These are phyloP conservation scores for Leucocoprinus leucothites DNA, from an alignment of 768 basidiomycete genomes.

Conservation along the genomic window DNA sequence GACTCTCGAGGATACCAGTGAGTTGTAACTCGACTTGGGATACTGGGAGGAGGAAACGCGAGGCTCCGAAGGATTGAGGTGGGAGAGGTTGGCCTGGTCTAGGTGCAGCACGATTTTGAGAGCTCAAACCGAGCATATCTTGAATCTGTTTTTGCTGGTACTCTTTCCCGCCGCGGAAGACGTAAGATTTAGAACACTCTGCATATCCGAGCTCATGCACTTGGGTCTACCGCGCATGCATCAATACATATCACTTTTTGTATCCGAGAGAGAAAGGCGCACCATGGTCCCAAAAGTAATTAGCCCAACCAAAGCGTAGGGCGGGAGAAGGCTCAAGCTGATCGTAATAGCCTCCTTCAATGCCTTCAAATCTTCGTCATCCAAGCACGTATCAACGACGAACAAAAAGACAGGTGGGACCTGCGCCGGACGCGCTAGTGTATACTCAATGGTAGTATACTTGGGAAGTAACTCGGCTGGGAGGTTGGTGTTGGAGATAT, in stretches of 20 bases:
- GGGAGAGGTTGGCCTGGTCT: conserved; percentile 84
- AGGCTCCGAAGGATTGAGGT: conserved; percentile 76
- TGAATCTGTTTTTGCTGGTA: conserved; percentile 95
- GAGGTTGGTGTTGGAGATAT: conserved; percentile 94
- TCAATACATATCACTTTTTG: not conserved
- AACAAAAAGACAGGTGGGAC: conserved; percentile 97
- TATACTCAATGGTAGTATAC: conserved; percentile 99
- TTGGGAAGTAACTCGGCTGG: conserved; percentile 95
- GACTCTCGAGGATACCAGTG: conserved; percentile 85
- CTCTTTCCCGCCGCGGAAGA: conserved; percentile 97
- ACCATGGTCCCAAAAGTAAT: conserved; percentile 99
- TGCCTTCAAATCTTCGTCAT: conserved; percentile 94
- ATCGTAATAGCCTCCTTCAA: conserved; percentile 93
- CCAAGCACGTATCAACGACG: conserved; percentile 95
- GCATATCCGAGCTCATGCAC: conserved; percentile 97
- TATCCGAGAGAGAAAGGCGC: conserved; percentile 20
- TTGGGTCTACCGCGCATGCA: conserved; percentile 64
- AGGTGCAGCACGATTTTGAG: conserved; percentile 78
- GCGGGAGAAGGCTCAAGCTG: conserved; percentile 88
- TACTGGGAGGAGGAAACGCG: conserved; percentile 89
- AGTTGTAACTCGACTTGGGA: conserved; percentile 95
- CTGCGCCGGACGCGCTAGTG: conserved; percentile 86
- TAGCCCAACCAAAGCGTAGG: conserved; percentile 91
- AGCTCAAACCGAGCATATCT: conserved; percentile 92
- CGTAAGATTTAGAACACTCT: conserved; percentile 96